Evolutionary conservation across 2,329 filamentous ascomycete species (phyloP), one percentile per base, ranked within the genome.

Genomic region (Colletotrichum melonis): DNA sequence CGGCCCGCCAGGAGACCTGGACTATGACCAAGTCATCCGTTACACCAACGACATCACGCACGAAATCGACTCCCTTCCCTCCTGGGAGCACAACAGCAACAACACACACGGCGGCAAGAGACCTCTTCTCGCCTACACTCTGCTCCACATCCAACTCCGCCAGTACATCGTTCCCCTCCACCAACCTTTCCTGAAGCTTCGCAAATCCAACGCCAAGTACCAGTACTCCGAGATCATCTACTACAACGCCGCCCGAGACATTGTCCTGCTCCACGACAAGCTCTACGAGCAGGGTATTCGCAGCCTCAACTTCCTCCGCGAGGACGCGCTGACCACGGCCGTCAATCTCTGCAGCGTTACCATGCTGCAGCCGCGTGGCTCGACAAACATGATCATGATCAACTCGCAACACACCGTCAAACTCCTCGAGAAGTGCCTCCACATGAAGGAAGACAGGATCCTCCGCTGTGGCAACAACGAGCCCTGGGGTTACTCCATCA

Each of bases 151-250:
- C 65, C 89, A 92, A 76, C 84, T 92, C 64, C 83, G 88, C 35
- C 89, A 91, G 77, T 91, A 90, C 80, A 90, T 91, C 71, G 88
- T 91, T 74, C 88, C 89, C 1, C 82, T 92, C 7, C 89, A 91
- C 77, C 88, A 91, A 74, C 88, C 89, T 1, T 91, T 89, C 78
- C 83, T 92, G 35, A 90, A 89, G 77, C 84, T 90, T 65, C 87
- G 89, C 76, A 88, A 88, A 80, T 84, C 86, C 74, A 89, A 90
- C 79, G 89, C 89, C 69, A 89, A 89, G 76, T 91, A 90, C 77
- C 89, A 91, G 76, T 89, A 89, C 77, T 90, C 89, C 1, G 89
- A 91, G 76, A 89, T 90, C 71, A 87, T 91, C 60, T 91, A 91
- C 83, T 91, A 91, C 80, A 91, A 89, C 68, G 88, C 89, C 0